A percentile compares a stretch with the other conserved stretches of the same genome.
phyloP scores from a whole-genome alignment of 225 moss, liverwort and hornwort species.

The Ulota crispa region DNA sequence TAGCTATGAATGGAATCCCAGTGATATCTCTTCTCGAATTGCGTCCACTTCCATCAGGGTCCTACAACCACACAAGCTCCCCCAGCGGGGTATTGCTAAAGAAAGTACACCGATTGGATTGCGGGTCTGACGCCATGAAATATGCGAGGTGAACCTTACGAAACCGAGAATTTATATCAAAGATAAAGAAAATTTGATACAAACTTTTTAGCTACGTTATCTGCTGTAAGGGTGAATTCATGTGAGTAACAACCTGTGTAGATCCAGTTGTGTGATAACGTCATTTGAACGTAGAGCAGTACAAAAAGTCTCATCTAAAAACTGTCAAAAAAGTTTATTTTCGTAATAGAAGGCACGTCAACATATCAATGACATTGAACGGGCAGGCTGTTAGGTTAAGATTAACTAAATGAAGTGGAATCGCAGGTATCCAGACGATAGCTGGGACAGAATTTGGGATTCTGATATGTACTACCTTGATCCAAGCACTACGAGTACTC shows the following conservation, averaged over 20 bases:
- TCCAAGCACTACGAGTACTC: conserved; percentile 46
- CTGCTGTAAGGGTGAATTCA: neutral
- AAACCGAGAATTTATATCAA: neutral
- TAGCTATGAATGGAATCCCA: conserved; percentile 41
- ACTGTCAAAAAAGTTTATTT: neutral
- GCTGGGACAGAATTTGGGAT: conserved; percentile 69
- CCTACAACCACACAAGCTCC: conserved; percentile 55
- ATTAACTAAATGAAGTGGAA: conserved; percentile 14
- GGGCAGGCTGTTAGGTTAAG: neutral
- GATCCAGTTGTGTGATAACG: neutral
- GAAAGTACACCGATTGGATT: conserved; percentile 51
- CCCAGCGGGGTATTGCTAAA: conserved; percentile 40
- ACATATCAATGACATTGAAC: neutral
- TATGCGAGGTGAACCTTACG: conserved; percentile 40
- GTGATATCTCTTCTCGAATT: conserved; percentile 60
- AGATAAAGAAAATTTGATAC: neutral
- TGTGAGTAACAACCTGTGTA: conserved; percentile 1
- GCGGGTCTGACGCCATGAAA: conserved; percentile 51
- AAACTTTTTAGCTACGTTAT: conserved; percentile 4
- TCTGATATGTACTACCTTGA: conserved; percentile 51
- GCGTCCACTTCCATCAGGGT: conserved; percentile 48
- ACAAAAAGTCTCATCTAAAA: neutral
- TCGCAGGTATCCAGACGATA: conserved; percentile 75
- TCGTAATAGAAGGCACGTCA: neutral
- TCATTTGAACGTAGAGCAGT: neutral